phyloP scores from a whole-genome alignment of 2,329 filamentous ascomycete species.

The Diaporthe sp. region DNA sequence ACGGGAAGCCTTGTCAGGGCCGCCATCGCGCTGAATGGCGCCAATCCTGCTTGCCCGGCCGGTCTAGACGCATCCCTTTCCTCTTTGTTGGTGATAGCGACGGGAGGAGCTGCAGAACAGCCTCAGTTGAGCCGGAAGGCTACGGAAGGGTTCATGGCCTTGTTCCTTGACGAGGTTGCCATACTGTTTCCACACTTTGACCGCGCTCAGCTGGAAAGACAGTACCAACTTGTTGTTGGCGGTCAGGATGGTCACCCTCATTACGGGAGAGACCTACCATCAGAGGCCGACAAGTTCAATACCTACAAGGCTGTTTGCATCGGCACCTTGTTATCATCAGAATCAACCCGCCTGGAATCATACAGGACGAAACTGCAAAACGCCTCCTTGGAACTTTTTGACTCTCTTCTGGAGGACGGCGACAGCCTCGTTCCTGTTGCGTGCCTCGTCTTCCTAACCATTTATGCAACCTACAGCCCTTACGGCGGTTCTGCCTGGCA shows the following conservation, averaged over 20 bases:
- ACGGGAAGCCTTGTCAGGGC: background rate
- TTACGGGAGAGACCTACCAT: background rate
- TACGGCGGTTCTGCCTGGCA: slow-evolving; percentile 3
- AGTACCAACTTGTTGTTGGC: background rate
- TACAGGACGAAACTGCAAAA: background rate
- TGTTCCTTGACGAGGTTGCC: slow-evolving; percentile 8
- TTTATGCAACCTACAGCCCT: background rate
- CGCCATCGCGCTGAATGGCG: background rate
- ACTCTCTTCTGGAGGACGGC: background rate
- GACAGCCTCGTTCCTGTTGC: background rate
- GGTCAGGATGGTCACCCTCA: background rate
- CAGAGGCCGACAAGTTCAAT: background rate
- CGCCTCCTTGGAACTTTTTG: background rate
- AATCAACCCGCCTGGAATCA: background rate
- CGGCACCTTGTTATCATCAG: background rate
- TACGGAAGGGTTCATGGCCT: background rate
- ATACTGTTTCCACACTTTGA: slow-evolving; percentile 1
- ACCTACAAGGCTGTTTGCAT: slow-evolving; percentile 3
- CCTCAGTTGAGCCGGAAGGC: background rate
- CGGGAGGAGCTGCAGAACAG: background rate
- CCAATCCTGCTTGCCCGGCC: background rate
- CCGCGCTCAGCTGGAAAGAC: background rate
- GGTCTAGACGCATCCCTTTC: background rate
- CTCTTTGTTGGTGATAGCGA: background rate
- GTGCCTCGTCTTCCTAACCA: background rate